A percentile compares a stretch with the other conserved stretches of the same genome.
phyloP scores from a whole-genome alignment of 257 asterid species.

The Lantana camara region DNA sequence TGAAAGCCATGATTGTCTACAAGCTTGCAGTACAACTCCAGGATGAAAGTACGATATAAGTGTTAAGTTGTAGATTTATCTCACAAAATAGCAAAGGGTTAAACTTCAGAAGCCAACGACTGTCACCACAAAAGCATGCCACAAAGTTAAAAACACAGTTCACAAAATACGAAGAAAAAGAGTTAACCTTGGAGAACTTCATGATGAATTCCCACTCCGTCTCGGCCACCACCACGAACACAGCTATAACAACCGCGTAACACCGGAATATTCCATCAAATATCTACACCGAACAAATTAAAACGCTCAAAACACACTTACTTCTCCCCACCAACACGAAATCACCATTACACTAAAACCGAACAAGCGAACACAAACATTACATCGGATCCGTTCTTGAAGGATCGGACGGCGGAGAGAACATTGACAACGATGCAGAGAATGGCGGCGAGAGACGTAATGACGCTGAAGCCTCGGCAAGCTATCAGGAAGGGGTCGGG shows the following conservation, averaged over 20 bases:
- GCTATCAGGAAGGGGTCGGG: constrained; percentile 59
- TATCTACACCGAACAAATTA: constrained; percentile 42
- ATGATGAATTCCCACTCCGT: constrained; percentile 82
- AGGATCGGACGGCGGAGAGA: constrained; percentile 84
- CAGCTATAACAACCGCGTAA: constrained; percentile 77
- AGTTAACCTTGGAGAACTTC: constrained; percentile 70
- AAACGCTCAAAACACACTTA: not conserved
- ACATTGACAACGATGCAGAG: constrained; percentile 85
- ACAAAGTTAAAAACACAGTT: not conserved
- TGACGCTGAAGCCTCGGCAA: constrained; percentile 70
- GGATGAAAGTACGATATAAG: not conserved
- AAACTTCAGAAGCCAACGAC: not conserved
- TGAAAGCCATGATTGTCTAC: not conserved
- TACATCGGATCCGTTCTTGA: constrained; percentile 79
- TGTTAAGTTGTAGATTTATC: not conserved
- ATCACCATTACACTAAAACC: not conserved
- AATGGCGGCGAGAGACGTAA: constrained; percentile 70
- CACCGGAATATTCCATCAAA: constrained; percentile 98
- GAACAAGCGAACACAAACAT: constrained; percentile 3
- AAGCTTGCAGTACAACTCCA: not conserved
- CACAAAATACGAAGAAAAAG: not conserved
- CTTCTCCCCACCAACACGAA: not conserved
- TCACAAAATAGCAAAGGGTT: too few species aligned
- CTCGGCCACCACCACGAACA: constrained; percentile 81
- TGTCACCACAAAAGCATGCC: not conserved